Base-by-base conservation (phyloP, 345 rosid genomes). In the Syzygium aqueum region DNA sequence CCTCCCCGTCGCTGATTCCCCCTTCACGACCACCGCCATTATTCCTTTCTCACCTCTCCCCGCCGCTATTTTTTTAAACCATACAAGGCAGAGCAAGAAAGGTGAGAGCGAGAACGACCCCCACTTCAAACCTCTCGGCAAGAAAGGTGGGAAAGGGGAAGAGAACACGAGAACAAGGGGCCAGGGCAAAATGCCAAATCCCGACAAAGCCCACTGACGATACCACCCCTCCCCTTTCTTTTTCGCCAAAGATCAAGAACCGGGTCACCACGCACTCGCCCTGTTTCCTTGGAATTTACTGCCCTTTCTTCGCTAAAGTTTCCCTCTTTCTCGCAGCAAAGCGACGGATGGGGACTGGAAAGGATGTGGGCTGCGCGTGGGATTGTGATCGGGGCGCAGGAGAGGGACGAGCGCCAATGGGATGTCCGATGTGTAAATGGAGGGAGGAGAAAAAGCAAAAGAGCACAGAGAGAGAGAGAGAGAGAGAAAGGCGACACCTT, bases 121-220 rank as follows among this genome's bases (percentile, higher is more conserved):
- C 80, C 80, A 37, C 49, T 73, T 73, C 80, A 37, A 54, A 57
- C 65, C 65, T 73, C 80, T 40, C 25, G 37, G 80, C 19, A 19
- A 22, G 80, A 19, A 73, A 37, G 22, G 49, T 14, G 2, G 11
- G 65, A 19, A 21, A 10, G 22, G 19, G 14, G 21, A 33, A 37
- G 25, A 19, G 49, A 73, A 33, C 80, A 10, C 88, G 88, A 85
- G 87, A 91, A 93, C 86, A 84, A 40, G 43, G 89, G 90, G 90
- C 92, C 92, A 91, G 89, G 87, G 89, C 91, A 93, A 95, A 91
- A 91, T 90, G 96, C 92, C 96, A 94, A 94, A 93, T 89, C 88
- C 88, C 50, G 90, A 93, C 94, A 91, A 95, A 89, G 86, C 88
- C 86, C 49, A 73, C 49, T 21, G 37, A 33, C 49, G 80, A 19